Percentiles rank a stretch among this genome's conserved stretches.
Evolutionary conservation across 495 filamentous ascomycete genomes (phyloP).

Genomic region (Neurospora intermedia): DNA sequence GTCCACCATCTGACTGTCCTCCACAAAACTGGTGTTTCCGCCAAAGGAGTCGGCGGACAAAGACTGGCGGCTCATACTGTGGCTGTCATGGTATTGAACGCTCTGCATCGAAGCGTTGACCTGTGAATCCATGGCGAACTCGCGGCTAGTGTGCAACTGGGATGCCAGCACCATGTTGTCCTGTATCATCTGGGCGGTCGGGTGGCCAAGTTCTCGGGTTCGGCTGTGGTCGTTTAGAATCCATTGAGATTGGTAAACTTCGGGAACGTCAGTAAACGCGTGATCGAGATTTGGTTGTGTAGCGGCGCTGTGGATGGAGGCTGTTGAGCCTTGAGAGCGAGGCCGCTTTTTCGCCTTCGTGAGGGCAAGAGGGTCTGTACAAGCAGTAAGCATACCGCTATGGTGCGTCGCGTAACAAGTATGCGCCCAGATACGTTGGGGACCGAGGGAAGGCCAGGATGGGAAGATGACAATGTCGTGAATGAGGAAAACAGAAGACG

Average conservation of each 20-base stretch:
- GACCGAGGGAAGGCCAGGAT: not conserved
- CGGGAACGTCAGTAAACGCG: slow-evolving; percentile 37
- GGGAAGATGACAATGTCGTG: not conserved
- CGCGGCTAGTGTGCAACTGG: slow-evolving; percentile 42
- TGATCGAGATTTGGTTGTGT: slow-evolving; percentile 59
- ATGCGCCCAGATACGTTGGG: not conserved
- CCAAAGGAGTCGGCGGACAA: slow-evolving; percentile 41
- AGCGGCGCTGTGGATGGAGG: slow-evolving; percentile 62
- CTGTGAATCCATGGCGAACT: slow-evolving; percentile 38
- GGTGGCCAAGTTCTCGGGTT: slow-evolving; percentile 24
- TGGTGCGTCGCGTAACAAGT: not conserved
- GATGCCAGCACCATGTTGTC: slow-evolving; percentile 59
- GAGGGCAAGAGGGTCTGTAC: slow-evolving; percentile 20
- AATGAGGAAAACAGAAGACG: not conserved
- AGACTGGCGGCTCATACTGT: slow-evolving; percentile 42
- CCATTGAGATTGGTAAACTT: slow-evolving; percentile 46
- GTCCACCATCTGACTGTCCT: slow-evolving; percentile 57
- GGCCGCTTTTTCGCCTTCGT: slow-evolving; percentile 49
- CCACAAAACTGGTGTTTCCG: slow-evolving; percentile 50
- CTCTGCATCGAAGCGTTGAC: slow-evolving; percentile 41
- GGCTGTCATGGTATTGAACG: slow-evolving; percentile 36
- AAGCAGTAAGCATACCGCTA: slow-evolving; percentile 8
- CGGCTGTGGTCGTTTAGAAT: slow-evolving; percentile 39
- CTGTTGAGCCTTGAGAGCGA: slow-evolving; percentile 72
- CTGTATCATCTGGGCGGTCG: slow-evolving; percentile 38